phyloP scores from a whole-genome alignment of 78 protist species.

The Dictyostelium purpureum region DNA sequence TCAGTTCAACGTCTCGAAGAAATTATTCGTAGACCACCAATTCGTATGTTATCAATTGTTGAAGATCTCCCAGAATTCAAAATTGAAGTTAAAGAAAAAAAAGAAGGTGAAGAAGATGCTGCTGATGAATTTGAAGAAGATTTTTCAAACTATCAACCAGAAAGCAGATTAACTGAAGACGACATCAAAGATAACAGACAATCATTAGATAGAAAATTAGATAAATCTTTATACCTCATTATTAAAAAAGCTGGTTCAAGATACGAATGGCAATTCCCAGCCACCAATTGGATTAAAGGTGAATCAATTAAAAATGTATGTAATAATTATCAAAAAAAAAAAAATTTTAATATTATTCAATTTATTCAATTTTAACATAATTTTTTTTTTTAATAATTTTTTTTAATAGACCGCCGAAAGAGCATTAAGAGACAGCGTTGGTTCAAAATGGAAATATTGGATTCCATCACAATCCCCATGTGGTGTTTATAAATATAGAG shows the following conservation, averaged over 20 bases:
- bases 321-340: background rate
- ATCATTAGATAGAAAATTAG: constrained; percentile 53
- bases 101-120: background rate
- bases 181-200: constrained; percentile 15
- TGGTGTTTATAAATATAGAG: constrained; percentile 50
- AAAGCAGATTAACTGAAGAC: constrained; percentile 29
- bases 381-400: background rate
- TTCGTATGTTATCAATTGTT: background rate
- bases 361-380: background rate
- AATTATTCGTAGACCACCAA: constrained; percentile 17
- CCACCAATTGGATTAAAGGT: constrained; percentile 53
- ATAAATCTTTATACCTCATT: constrained; percentile 63
- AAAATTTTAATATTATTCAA: background rate
- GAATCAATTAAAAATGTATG: constrained; percentile 63
- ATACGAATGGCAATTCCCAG: constrained; percentile 70
- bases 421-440: constrained; percentile 53
- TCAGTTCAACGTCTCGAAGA: constrained; percentile 7
- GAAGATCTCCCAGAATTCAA: constrained; percentile 70
- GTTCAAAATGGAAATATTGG: constrained; percentile 62
- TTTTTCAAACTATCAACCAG: constrained; percentile 30
- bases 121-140: constrained; percentile 63
- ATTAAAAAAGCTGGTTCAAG: constrained; percentile 36
- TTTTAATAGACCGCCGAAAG: constrained; percentile 35
- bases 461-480: constrained; percentile 76
- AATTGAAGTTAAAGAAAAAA: background rate